phyloP scores from a whole-genome alignment of 73 alveolate genomes.

The Tetrahymena elliotti region DNA sequence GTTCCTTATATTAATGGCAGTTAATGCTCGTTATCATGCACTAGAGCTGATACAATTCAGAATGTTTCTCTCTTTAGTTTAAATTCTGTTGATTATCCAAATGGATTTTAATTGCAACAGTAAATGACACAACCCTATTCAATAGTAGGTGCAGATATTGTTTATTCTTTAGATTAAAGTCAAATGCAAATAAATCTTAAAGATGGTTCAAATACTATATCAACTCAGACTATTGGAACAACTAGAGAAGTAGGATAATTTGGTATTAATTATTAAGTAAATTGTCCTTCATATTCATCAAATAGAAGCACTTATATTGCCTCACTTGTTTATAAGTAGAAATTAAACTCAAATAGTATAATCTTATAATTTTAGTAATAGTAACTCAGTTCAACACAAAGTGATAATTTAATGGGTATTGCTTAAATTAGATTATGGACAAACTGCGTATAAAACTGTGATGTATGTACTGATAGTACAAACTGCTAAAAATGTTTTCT shows the following conservation, averaged over 20 bases:
- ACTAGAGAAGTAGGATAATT: not conserved
- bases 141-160: not conserved
- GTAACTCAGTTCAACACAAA: not conserved
- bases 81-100: not conserved
- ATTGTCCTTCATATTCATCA: not conserved
- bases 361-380: not conserved
- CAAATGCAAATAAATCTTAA: not conserved
- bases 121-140: not conserved
- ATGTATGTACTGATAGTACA: not conserved
- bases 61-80: not conserved
- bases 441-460: not conserved
- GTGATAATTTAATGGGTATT: not conserved
- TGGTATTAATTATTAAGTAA: not conserved
- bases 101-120: not conserved
- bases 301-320: not conserved
- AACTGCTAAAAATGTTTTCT: not conserved
- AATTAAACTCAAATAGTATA: not conserved
- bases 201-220: not conserved
- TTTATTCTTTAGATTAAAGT: not conserved
- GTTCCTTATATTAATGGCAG: not conserved
- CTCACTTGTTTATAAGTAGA: not conserved
- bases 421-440: not conserved
- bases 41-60: not conserved
- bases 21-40: not conserved
- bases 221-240: not conserved